Conservation (phyloP, 169 alveolate species). For the Plasmodium chabaudi region DNA sequence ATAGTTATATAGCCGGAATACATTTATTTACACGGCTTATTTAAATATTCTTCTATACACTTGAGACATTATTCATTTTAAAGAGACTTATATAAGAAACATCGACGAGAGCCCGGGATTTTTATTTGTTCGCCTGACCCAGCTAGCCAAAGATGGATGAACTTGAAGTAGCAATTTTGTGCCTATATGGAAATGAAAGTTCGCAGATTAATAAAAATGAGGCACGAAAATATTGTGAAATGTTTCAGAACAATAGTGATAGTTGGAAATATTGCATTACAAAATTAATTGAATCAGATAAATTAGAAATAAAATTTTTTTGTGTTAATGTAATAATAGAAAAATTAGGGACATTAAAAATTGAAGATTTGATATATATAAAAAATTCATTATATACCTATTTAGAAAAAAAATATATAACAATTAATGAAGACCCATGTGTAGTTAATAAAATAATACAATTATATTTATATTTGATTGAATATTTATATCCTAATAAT, state of each 20-base stretch:
- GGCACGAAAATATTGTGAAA: slow-evolving; percentile 64
- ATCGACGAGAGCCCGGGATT: too few species aligned
- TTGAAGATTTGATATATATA: slow-evolving; percentile 45
- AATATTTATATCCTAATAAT: slow-evolving; percentile 47
- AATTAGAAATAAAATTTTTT: slow-evolving; percentile 58
- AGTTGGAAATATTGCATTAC: slow-evolving; percentile 69
- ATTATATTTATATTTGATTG: slow-evolving; percentile 37
- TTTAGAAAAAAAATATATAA: slow-evolving; percentile 47
- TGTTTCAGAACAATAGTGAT: slow-evolving; percentile 47
- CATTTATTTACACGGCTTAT: too few species aligned
- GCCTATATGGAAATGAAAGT: slow-evolving; percentile 64
- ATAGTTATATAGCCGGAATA: too few species aligned
- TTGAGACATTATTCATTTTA: too few species aligned
- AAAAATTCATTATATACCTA: slow-evolving; percentile 34
- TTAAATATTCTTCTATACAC: too few species aligned
- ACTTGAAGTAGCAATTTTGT: slow-evolving; percentile 70
- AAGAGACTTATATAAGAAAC: too few species aligned
- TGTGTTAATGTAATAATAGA: slow-evolving; percentile 64
- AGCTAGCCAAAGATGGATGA: slow-evolving; percentile 45
- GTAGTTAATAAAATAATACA: slow-evolving; percentile 59
- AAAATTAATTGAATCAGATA: slow-evolving; percentile 24
- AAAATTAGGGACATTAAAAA: slow-evolving; percentile 17
- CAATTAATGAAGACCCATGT: slow-evolving; percentile 71
- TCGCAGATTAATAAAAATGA: slow-evolving; percentile 38
- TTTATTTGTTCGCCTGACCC: background rate